A percentile compares a stretch with the other conserved stretches of the same genome.
These are phyloP conservation scores for Xanthoconium purpureum DNA, from an alignment of 768 basidiomycete species.

Conservation along the genomic window DNA sequence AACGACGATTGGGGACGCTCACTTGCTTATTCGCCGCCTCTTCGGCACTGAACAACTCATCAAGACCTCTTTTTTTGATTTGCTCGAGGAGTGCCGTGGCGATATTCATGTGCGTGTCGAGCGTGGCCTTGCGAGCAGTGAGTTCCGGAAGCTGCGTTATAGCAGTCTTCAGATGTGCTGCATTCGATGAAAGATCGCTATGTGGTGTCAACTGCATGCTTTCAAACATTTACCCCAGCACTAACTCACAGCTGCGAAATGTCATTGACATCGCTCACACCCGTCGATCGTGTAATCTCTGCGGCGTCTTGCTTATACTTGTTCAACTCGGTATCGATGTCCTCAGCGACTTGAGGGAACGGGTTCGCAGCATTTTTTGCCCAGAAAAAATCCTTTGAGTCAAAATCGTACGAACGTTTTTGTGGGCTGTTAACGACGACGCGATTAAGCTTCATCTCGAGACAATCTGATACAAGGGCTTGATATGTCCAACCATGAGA, in stretches of 20 bases:
- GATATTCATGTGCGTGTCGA: slow-evolving; percentile 99
- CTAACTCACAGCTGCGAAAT: slow-evolving; percentile 82
- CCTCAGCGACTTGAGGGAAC: slow-evolving; percentile 98
- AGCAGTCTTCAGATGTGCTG: slow-evolving; percentile 91
- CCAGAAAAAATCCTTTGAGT: slow-evolving; percentile 99
- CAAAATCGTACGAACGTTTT: slow-evolving; percentile 89
- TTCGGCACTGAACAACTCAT: slow-evolving; percentile 96
- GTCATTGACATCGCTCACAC: slow-evolving; percentile 93
- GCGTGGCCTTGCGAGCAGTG: slow-evolving; percentile 91
- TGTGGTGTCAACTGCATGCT: slow-evolving; percentile 7
- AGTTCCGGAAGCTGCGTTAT: slow-evolving; percentile 96
- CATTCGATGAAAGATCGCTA: slow-evolving; percentile 87
- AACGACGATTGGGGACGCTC: slow-evolving; percentile 3
- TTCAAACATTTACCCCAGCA: neutral
- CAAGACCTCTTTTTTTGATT: slow-evolving; percentile 91
- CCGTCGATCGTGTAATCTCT: slow-evolving; percentile 93
- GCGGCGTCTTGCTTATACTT: slow-evolving; percentile 95
- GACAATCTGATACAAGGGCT: slow-evolving; percentile 94
- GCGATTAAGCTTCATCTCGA: slow-evolving; percentile 95
- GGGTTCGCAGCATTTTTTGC: slow-evolving; percentile 92
- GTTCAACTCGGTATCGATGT: slow-evolving; percentile 89
- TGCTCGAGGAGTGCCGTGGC: slow-evolving; percentile 92
- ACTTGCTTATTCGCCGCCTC: slow-evolving; percentile 88
- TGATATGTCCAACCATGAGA: slow-evolving; percentile 99
- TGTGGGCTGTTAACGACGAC: slow-evolving; percentile 76